Evolutionary conservation across 1,139 yeast genomes (phyloP).

Genomic region (Suhomyces wounanorum): DNA sequence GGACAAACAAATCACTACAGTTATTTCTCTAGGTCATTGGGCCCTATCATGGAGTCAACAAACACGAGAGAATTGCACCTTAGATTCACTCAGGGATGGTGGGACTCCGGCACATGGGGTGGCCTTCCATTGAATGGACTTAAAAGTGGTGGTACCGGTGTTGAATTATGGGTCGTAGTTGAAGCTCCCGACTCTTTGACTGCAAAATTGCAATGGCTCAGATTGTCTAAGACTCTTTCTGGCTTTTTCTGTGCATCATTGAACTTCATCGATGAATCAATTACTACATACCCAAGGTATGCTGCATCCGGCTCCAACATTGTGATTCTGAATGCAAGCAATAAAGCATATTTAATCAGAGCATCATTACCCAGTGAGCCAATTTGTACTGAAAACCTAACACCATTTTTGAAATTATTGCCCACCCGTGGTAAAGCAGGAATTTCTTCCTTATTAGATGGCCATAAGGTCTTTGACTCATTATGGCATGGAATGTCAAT

Average conservation of each 20-base stretch:
- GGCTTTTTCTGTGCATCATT: constrained; percentile 96
- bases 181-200: constrained; percentile 59
- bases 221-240: constrained; percentile 72
- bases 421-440: constrained; percentile 96
- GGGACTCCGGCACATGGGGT: constrained; percentile 94
- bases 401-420: constrained; percentile 85
- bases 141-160: constrained; percentile 90
- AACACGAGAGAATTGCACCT: constrained; percentile 76
- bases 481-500: constrained; percentile 94
- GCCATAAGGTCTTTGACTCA: constrained; percentile 94
- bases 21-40: constrained; percentile 78
- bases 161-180: constrained; percentile 86
- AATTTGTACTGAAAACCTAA: constrained; percentile 93
- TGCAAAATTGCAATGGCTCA: constrained; percentile 70
- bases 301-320: constrained; percentile 17
- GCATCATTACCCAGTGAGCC: constrained; percentile 96
- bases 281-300: constrained; percentile 69
- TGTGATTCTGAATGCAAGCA: constrained; percentile 22
- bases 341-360: constrained; percentile 59
- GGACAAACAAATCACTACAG: constrained; percentile 53
- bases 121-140: constrained; percentile 70
- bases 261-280: constrained; percentile 79
- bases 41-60: constrained; percentile 71
- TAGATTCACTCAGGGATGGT: constrained; percentile 91
- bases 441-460: constrained; percentile 79